These are phyloP conservation scores for Clitocybe nebularis DNA, from an alignment of 1,284 basidiomycete genomes.

Conservation along the genomic window DNA sequence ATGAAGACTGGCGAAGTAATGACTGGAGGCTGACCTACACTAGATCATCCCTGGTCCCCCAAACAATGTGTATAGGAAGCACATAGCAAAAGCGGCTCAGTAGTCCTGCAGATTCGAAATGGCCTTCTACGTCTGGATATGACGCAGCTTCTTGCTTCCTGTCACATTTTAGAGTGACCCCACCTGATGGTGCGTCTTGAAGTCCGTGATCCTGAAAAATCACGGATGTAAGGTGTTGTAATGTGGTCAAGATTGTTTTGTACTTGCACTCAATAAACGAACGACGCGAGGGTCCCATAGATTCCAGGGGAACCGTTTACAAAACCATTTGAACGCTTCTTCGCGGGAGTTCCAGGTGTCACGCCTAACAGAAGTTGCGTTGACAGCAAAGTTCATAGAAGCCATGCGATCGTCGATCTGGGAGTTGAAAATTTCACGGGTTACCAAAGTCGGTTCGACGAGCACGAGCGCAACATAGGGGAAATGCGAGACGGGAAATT, in stretches of 20 bases:
- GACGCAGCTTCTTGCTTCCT: slow-evolving; percentile 36
- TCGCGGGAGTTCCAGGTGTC: slow-evolving; percentile 33
- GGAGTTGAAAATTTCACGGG: slow-evolving; percentile 28
- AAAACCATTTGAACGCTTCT: slow-evolving; percentile 33
- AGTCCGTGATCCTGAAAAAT: slow-evolving; percentile 26
- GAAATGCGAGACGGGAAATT: slow-evolving; percentile 19
- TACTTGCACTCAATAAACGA: slow-evolving; percentile 28
- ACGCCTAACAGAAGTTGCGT: slow-evolving; percentile 30
- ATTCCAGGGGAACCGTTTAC: slow-evolving; percentile 35
- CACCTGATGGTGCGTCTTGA: slow-evolving; percentile 22
- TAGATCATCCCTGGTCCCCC: slow-evolving; percentile 33
- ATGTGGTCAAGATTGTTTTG: neutral
- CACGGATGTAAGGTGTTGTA: neutral
- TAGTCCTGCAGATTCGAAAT: slow-evolving; percentile 32
- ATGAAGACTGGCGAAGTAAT: neutral
- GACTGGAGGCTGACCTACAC: slow-evolving; percentile 25
- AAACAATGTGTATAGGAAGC: slow-evolving; percentile 37
- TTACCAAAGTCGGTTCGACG: slow-evolving; percentile 37
- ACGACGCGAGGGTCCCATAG: slow-evolving; percentile 35
- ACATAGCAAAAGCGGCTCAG: slow-evolving; percentile 26
- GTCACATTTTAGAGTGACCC: slow-evolving; percentile 37
- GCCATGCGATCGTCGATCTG: slow-evolving; percentile 32
- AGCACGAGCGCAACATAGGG: slow-evolving; percentile 33
- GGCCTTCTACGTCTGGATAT: slow-evolving; percentile 36
- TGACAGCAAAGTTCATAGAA: slow-evolving; percentile 32